Base-by-base conservation (phyloP, 2,329 filamentous ascomycete genomes). In the Cladorrhinum sp. region DNA sequence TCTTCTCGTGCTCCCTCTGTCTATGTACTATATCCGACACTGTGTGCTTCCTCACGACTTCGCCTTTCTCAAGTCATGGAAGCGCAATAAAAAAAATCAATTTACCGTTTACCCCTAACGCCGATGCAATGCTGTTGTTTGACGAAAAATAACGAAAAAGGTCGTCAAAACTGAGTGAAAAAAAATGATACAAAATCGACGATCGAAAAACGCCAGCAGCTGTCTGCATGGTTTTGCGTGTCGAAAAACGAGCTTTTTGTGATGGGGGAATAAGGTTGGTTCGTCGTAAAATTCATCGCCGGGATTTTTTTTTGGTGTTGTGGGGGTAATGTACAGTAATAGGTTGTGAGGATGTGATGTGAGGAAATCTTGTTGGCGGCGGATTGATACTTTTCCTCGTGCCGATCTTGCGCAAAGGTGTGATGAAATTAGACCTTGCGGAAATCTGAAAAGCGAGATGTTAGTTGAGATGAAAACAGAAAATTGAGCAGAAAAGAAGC, bases 61-160 rank as follows among this genome's bases (percentile, higher is more conserved):
- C 4, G 36, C n/a, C 18, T 18, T 20, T 46, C 10, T 18, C n/a
- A 16, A 14, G 42, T 16, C 42, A 16, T 18, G 42, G n/a, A 46
- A 20, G 16, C 7, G 3, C 3, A 46, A 46, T 3, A 42, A 14
- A 18, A 18, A 46, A 46, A 46, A 46, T 20, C 14, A 46, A 46
- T 14, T 18, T 21, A 7, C 42, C 7, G 42, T 46, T 46, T 46
- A 46, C 69, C 69, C 69, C 69, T 69, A 84, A 85, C 82, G 82
- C 82, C 82, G 74, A 69, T 84, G 82, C 82, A 81, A 85, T 84
- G 82, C 82, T 79, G 69, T 67, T 66, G 55, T 49, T 51, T 66
- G 58, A 61, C 55, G 60, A 71, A 67, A 57, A 39, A 20, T 18
- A 66, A 49, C 20, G 66, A 70, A 67, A 59, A 53, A 23, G 28